These are phyloP conservation scores for Rehmannia glutinosa DNA, from an alignment of 257 asterid species.

Conservation along the genomic window DNA sequence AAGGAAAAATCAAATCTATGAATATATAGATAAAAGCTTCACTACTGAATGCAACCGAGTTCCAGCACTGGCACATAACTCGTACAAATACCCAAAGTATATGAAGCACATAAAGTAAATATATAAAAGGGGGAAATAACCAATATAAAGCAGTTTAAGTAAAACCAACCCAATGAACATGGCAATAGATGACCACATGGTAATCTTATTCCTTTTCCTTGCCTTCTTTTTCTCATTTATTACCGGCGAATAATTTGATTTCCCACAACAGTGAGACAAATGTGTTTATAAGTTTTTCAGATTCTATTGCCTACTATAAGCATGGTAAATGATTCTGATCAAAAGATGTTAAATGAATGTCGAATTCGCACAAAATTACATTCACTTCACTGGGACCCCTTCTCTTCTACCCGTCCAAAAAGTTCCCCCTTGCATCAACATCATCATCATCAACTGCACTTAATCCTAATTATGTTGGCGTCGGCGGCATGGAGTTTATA, in stretches of 20 bases:
- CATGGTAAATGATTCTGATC: neutral
- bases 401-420: neutral
- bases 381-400: neutral
- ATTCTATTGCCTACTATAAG: no score
- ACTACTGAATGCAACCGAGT: conserved; percentile 4
- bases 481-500: no score
- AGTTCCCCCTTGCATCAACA: neutral
- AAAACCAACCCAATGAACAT: no score
- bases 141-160: conserved; percentile 4
- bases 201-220: neutral
- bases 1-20: conserved; percentile 7
- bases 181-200: neutral
- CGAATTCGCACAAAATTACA: conserved; percentile 1
- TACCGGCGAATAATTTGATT: no score
- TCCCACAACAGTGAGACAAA: no score
- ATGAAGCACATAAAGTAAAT: neutral
- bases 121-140: neutral
- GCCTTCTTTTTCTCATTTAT: neutral
- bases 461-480: no score
- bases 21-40: neutral
- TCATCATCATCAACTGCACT: no score
- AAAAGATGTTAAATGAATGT: neutral
- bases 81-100: neutral
- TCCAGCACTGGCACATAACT: neutral
- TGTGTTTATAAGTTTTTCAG: no score